phyloP scores from a whole-genome alignment of 805 yeast genomes.

The Metschnikowia similis region DNA sequence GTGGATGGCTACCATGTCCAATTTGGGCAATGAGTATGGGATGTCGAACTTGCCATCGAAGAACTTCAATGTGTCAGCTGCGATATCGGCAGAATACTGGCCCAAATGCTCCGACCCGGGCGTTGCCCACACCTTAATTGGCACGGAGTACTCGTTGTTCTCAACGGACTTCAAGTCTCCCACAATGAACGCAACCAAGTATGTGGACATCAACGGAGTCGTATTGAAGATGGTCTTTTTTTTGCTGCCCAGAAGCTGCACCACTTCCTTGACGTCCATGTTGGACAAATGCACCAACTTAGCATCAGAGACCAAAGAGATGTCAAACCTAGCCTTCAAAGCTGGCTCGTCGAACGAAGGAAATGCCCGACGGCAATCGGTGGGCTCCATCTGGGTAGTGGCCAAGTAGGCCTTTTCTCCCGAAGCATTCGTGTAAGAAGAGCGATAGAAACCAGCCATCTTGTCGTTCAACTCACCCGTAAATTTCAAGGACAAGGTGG shows the following conservation, averaged over 20 bases:
- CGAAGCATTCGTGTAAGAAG: constrained; percentile 52
- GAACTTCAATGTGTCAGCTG: constrained; percentile 70
- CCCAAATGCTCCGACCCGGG: constrained; percentile 74
- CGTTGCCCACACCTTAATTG: constrained; percentile 77
- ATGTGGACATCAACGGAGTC: constrained; percentile 84
- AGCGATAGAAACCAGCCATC: constrained; percentile 81
- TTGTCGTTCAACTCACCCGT: constrained; percentile 66
- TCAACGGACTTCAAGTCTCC: constrained; percentile 78
- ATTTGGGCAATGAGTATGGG: constrained; percentile 73
- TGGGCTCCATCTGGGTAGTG: constrained; percentile 83
- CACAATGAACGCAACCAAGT: constrained; percentile 75
- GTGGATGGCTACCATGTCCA: constrained; percentile 78
- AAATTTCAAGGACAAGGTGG: constrained; percentile 47
- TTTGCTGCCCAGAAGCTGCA: constrained; percentile 36
- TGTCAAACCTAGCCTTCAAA: constrained; percentile 67
- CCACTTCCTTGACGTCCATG: constrained; percentile 59
- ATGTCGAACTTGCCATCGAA: constrained; percentile 72
- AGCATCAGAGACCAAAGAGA: constrained; percentile 55
- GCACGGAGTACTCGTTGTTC: constrained; percentile 59
- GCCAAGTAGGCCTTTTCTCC: constrained; percentile 69
- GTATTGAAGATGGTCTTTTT: constrained; percentile 62
- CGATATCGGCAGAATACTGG: constrained; percentile 65
- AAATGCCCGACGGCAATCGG: constrained; percentile 83
- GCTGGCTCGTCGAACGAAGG: constrained; percentile 86
- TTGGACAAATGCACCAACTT: constrained; percentile 60